Conservation (phyloP, 306 rosid genomes). For the Geum urbanum region DNA sequence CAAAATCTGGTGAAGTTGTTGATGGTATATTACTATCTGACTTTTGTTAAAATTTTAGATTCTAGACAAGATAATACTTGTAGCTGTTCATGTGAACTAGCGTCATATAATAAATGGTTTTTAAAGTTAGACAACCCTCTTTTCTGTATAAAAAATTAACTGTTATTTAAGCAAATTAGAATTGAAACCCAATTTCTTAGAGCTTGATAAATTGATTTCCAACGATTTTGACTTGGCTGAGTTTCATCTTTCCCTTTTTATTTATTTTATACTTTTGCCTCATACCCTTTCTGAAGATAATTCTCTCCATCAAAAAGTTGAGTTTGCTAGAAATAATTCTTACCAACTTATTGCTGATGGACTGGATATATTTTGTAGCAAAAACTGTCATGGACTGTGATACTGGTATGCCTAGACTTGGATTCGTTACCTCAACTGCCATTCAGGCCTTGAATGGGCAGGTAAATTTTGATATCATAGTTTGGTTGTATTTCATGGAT, state of each 20-base stretch:
- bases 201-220: not conserved
- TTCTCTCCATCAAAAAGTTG: not conserved
- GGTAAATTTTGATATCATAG: conserved; percentile 36
- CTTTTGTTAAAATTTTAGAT: not conserved
- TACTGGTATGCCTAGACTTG: conserved; percentile 81
- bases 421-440: conserved; percentile 76
- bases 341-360: conserved; percentile 9
- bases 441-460: conserved; percentile 80
- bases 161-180: not conserved
- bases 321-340: not conserved
- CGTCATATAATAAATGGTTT: no score
- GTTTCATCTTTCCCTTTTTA: not conserved
- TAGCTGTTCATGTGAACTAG: not conserved
- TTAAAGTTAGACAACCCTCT: not conserved
- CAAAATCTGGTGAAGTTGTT: conserved; percentile 64
- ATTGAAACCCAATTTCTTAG: not conserved
- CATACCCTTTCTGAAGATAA: not conserved
- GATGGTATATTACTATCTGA: conserved; percentile 49
- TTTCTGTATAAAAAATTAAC: not conserved
- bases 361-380: conserved; percentile 38
- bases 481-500: no score
- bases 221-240: not conserved
- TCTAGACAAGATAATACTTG: not conserved
- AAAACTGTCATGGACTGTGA: conserved; percentile 67
- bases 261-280: not conserved